Evolutionary conservation across 495 filamentous ascomycete species (phyloP), one percentile per base, ranked within the genome.

Genomic region (Talaromyces ruber): DNA sequence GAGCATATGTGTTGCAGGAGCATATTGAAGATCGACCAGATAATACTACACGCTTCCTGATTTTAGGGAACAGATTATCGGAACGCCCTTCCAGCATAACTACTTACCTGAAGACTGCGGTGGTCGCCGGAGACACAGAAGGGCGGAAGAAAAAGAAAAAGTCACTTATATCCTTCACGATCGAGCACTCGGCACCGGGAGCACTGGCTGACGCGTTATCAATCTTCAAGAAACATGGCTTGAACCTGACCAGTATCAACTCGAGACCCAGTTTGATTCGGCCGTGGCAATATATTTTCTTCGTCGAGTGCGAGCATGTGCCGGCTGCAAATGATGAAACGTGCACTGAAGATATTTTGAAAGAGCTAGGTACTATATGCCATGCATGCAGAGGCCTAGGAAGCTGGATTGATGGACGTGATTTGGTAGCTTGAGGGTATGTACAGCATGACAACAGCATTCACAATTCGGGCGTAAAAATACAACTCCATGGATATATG

Each of bases 261-360:
- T 89, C 89, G 62, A 74, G 95, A 64, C 94, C 94, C 14, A 93
- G 88, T 66, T 79, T 89, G 64, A 76, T 82, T 50, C 73, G 75
- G 59, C 82, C 88, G 29, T 98, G 96, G 88, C 86, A 93, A 69
- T 98, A 98, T 75, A 82, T 96, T 26, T 97, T 98, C 74, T 88
- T 98, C 72, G 87, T 97, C 22, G 94, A 98, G 77, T 91, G 96
- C 70, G 82, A 89, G 5, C 63, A 60, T 52, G 45, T 52, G 5
- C 25, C 59, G 4, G 37, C 22, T 29, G 37, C 57, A 43, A 43
- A 59, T 5, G 57, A 59, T 26, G 21, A 25, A 28, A 60, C 37
- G 14, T 50, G 25, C 25, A 52, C 26, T 12, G 14, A 9, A 16
- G 26, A 60, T 60, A 51, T 47, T 5, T 24, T 60, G 16, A 30